Conservation (phyloP, 2,329 filamentous ascomycete species). For the Neonectria neomacrospora region DNA sequence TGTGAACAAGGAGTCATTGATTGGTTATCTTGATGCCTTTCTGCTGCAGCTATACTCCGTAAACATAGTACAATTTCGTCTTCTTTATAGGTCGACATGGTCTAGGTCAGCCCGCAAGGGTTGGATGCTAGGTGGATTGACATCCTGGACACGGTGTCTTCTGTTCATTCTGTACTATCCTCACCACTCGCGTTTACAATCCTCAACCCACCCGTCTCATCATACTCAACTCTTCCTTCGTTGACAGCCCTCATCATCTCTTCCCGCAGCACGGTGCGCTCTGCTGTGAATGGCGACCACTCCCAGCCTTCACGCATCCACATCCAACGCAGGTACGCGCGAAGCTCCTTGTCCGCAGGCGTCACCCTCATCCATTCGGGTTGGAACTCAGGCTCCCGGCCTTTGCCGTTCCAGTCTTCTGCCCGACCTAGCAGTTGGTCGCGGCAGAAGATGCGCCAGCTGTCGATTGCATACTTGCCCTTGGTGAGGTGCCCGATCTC, state of each 20-base stretch:
- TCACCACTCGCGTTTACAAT: conserved; percentile 48
- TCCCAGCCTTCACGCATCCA: conserved; percentile 88
- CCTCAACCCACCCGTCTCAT: conserved; percentile 59
- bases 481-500: conserved; percentile 89
- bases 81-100: not conserved
- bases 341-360: conserved; percentile 87
- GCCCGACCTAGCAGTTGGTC: conserved; percentile 77
- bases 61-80: too few relatives aligned
- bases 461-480: conserved; percentile 85
- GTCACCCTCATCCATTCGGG: conserved; percentile 92
- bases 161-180: conserved; percentile 5
- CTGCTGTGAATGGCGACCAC: conserved; percentile 80
- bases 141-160: not conserved
- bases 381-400: conserved; percentile 68
- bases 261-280: conserved; percentile 63
- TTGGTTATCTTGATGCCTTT: not conserved
- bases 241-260: conserved; percentile 67
- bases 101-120: not conserved
- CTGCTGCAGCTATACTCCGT: not conserved
- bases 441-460: conserved; percentile 93
- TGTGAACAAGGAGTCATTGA: not conserved
- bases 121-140: not conserved
- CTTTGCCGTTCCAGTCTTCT: conserved; percentile 71
- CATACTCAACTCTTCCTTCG: conserved; percentile 66
- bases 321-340: conserved; percentile 88